Evolutionary conservation across 257 asterid species (phyloP).

Genomic region (Ajuga chamaepitys): DNA sequence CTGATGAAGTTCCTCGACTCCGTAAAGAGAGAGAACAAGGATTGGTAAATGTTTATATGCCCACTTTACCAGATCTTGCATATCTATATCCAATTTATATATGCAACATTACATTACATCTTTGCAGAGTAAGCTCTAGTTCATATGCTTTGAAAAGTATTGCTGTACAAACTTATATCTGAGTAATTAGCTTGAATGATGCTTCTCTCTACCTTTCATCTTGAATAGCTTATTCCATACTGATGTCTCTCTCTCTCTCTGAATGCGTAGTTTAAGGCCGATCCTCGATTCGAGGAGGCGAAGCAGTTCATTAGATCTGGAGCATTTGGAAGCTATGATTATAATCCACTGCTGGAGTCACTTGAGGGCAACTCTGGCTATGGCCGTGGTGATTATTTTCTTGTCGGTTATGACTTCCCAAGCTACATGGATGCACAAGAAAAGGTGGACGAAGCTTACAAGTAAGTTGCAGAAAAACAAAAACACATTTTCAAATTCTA

Average conservation of each 20-base stretch:
- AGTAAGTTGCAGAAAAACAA: constrained; percentile 42
- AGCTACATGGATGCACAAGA: constrained; percentile 90
- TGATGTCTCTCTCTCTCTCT: constrained; percentile 1
- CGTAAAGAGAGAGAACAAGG: constrained; percentile 94
- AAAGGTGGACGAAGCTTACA: constrained; percentile 87
- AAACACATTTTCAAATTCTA: not conserved
- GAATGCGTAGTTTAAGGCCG: constrained; percentile 74
- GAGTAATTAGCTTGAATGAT: not conserved
- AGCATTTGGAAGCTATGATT: constrained; percentile 93
- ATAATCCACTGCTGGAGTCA: constrained; percentile 90
- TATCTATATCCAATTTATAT: not conserved
- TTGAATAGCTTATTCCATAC: not conserved
- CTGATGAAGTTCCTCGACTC: constrained; percentile 77
- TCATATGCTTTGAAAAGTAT: not conserved
- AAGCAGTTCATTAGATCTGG: constrained; percentile 83
- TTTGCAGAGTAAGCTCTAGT: not conserved
- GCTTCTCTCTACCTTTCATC: not conserved
- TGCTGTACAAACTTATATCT: not conserved
- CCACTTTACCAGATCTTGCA: not conserved
- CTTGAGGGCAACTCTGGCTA: constrained; percentile 90
- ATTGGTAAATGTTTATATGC: constrained; percentile 38
- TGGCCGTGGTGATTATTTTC: constrained; percentile 96
- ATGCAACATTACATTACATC: not conserved
- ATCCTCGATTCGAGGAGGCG: constrained; percentile 95
- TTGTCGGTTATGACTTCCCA: constrained; percentile 83